Percentiles rank a stretch among this genome's conserved stretches.
phyloP scores from a whole-genome alignment of 139 green algal genomes.

The Dunaliella primolecta region DNA sequence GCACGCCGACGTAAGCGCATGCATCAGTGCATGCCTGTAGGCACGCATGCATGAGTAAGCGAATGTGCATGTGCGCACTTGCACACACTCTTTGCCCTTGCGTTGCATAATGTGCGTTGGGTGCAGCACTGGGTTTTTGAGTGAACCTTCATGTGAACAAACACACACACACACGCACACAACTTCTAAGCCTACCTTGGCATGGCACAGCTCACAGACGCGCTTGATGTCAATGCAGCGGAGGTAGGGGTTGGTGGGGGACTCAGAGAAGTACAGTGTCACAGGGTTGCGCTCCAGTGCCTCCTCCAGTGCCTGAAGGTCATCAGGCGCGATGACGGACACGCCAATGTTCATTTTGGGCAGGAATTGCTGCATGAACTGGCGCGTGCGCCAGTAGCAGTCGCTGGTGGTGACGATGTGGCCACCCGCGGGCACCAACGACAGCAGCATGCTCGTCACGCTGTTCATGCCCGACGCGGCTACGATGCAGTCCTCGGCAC shows the following conservation, averaged over 20 bases:
- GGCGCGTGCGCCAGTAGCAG: constrained; percentile 95
- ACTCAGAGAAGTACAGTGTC: constrained; percentile 97
- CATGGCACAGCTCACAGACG: constrained; percentile 76
- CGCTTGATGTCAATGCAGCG: constrained; percentile 92
- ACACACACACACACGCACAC: too few relatives aligned
- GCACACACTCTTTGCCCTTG: too few relatives aligned
- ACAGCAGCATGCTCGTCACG: constrained; percentile 98
- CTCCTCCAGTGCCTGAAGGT: constrained; percentile 74
- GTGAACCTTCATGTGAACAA: too few relatives aligned
- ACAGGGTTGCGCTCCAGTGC: constrained; percentile 70
- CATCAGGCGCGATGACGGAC: constrained; percentile 95
- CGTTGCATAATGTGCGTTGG: too few relatives aligned
- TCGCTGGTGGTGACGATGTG: constrained; percentile 99
- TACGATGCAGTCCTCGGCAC: constrained; percentile 93
- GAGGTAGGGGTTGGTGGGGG: constrained; percentile 98
- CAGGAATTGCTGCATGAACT: constrained; percentile 97
- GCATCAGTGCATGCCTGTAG: too few relatives aligned
- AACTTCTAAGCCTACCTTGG: constrained; percentile 17
- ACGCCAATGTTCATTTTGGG: constrained; percentile 84
- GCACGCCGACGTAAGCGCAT: too few relatives aligned
- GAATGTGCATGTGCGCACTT: too few relatives aligned
- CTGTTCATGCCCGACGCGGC: constrained; percentile 92
- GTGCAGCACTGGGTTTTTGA: too few relatives aligned
- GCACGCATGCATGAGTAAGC: too few relatives aligned
- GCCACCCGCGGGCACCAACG: constrained; percentile 90